Base-by-base conservation (phyloP, 2,329 filamentous ascomycete species). In the Verticillium isaacii region DNA sequence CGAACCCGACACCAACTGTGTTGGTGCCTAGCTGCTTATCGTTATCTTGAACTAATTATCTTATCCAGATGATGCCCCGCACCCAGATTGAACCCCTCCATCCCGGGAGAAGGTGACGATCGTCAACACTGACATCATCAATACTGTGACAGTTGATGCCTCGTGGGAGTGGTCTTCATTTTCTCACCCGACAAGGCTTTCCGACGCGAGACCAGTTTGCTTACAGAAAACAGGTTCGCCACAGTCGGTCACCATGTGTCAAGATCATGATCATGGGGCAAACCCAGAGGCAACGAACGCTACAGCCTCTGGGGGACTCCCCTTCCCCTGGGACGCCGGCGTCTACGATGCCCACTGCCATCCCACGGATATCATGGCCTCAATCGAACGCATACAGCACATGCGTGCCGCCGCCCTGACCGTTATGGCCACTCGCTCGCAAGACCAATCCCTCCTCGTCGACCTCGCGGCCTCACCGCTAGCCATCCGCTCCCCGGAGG, bases 331-430 rank as follows among this genome's bases (percentile, higher is more conserved):
- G 90, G 81, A 89, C 61, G 74, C 88, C 36, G 88, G 88, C 57
- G 80, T 92, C 63, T 91, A 83, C 71, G 91, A 95, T 71, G 90
- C 91, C 25, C 91, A 95, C 77, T 94, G 91, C 74, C 91, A 95
- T 72, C 91, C 91, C 4, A 94, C 91, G 32, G 91, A 94, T 73
- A 91, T 87, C 23, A 88, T 92, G 83, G 75, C 81, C 52, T 85
- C 82, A 19, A 74, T 90, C 57, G 67, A 78, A 12, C 74, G 72
- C 14, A 87, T 94, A 50, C 77, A 84, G 12, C 68, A 68, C 12
- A 93, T 94, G 90, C 85, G 84, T 64, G 82, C 89, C 25, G 81
- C 84, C 29, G 79, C 80, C 12, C 75, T 95, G 58, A 89, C 89
- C 2, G 82, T 92, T 64, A 94, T 95, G 91, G 85, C 89, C 34